phyloP scores from a whole-genome alignment of 768 basidiomycete genomes.

The Rhizopogon rudus region DNA sequence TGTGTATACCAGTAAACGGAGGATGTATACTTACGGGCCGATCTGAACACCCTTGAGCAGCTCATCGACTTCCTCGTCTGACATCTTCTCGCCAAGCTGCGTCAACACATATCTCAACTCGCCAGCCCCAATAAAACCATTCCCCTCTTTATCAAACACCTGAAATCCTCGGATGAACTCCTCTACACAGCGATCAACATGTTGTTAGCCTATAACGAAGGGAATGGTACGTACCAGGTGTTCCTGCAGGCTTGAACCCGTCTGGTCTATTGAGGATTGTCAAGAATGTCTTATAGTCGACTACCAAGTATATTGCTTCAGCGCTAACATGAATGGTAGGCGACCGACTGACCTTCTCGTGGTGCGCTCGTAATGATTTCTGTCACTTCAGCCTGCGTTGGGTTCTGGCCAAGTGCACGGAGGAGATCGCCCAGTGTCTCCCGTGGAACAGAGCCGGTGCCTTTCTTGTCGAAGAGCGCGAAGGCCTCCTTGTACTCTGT shows the following conservation, averaged over 20 bases:
- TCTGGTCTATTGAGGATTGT: slow-evolving; percentile 91
- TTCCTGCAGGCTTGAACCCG: slow-evolving; percentile 96
- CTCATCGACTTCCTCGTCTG: slow-evolving; percentile 97
- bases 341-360: slow-evolving; percentile 55
- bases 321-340: not conserved
- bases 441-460: slow-evolving; percentile 83
- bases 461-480: slow-evolving; percentile 96
- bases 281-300: slow-evolving; percentile 91
- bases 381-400: slow-evolving; percentile 96
- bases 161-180: slow-evolving; percentile 99
- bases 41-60: slow-evolving; percentile 94
- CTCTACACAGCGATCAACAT: slow-evolving; percentile 44
- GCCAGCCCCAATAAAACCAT: slow-evolving; percentile 64
- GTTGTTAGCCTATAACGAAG: not conserved
- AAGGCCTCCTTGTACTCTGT: slow-evolving; percentile 98
- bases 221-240: slow-evolving; percentile 60
- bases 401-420: slow-evolving; percentile 94
- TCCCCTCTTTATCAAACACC: slow-evolving; percentile 87
- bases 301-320: slow-evolving; percentile 32
- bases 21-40: slow-evolving; percentile 52
- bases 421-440: slow-evolving; percentile 90
- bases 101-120: slow-evolving; percentile 82
- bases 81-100: slow-evolving; percentile 97
- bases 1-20: not conserved
- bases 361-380: slow-evolving; percentile 73